Conservation (phyloP, 2,329 filamentous ascomycete genomes). For the Cladophialophora exuberans region DNA sequence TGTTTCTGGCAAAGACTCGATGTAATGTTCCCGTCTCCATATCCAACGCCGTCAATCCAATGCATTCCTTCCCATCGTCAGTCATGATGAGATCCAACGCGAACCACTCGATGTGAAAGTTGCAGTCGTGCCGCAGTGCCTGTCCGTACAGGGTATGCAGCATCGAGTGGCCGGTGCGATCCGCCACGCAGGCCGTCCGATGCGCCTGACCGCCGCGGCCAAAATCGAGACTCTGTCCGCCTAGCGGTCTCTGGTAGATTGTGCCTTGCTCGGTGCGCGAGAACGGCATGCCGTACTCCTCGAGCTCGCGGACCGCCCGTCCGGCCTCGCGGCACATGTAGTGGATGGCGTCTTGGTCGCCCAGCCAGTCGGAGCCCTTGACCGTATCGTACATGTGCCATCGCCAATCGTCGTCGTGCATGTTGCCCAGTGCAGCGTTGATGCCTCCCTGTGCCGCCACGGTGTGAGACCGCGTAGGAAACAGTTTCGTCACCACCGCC, state of each 20-base stretch:
- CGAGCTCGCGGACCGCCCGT: slow-evolving; percentile 65
- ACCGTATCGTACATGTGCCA: slow-evolving; percentile 65
- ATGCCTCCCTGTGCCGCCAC: slow-evolving; percentile 69
- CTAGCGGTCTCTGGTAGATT: slow-evolving; percentile 98
- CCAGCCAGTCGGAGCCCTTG: slow-evolving; percentile 62
- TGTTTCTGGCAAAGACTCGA: slow-evolving; percentile 86
- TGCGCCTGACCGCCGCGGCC: slow-evolving; percentile 98
- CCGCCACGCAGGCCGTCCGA: slow-evolving; percentile 92
- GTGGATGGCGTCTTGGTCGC: slow-evolving; percentile 63
- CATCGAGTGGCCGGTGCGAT: slow-evolving; percentile 95
- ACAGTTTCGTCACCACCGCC: slow-evolving; percentile 67
- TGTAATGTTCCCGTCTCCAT: slow-evolving; percentile 91
- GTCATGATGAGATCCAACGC: slow-evolving; percentile 96
- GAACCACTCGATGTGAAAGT: slow-evolving; percentile 99
- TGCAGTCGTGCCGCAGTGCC: slow-evolving; percentile 94
- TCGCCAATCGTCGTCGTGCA: slow-evolving; percentile 60
- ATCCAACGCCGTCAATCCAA: slow-evolving; percentile 90
- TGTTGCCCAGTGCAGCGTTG: slow-evolving; percentile 61
- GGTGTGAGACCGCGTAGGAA: slow-evolving; percentile 66
- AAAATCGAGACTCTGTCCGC: slow-evolving; percentile 92
- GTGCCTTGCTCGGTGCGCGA: slow-evolving; percentile 91
- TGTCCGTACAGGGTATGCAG: slow-evolving; percentile 98
- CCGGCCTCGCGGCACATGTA: slow-evolving; percentile 62
- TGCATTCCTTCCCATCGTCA: slow-evolving; percentile 94
- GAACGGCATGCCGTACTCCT: slow-evolving; percentile 97